phyloP scores from a whole-genome alignment of 2,329 filamentous ascomycete species.

The Hypocreales sp. region DNA sequence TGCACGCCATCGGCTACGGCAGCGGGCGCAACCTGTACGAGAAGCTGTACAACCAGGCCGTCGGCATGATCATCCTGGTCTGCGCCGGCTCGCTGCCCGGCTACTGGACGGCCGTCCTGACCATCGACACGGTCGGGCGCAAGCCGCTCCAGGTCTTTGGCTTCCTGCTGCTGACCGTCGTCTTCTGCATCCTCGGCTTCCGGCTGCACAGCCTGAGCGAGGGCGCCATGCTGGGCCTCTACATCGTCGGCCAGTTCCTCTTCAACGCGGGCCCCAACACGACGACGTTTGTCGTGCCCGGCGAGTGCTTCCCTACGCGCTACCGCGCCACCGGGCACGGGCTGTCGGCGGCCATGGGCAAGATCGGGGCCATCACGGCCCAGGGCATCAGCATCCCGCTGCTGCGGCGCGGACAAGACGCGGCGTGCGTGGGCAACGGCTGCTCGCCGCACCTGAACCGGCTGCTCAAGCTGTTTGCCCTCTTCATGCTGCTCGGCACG shows the following conservation, averaged over 20 bases:
- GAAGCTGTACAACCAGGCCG: constrained; percentile 54
- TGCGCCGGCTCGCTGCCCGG: constrained; percentile 67
- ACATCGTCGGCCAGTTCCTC: constrained; percentile 50
- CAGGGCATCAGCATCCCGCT: constrained; percentile 50
- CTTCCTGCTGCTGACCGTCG: constrained; percentile 42
- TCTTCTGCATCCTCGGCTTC: constrained; percentile 50
- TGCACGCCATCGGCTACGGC: constrained; percentile 57
- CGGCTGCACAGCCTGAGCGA: constrained; percentile 32
- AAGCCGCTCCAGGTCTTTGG: constrained; percentile 58
- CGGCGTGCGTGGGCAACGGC: constrained; percentile 28
- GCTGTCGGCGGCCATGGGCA: constrained; percentile 49
- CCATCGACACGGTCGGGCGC: constrained; percentile 60
- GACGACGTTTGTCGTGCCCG: constrained; percentile 49
- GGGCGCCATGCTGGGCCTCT: constrained; percentile 39
- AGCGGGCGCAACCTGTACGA: constrained; percentile 48
- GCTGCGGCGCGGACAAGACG: constrained; percentile 37
- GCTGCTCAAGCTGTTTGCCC: constrained; percentile 61
- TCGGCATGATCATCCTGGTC: constrained; percentile 63
- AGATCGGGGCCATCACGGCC: constrained; percentile 52
- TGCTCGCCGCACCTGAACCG: constrained; percentile 51
- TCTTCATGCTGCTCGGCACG: constrained; percentile 65
- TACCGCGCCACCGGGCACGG: constrained; percentile 50
- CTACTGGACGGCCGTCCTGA: constrained; percentile 63
- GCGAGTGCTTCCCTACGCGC: constrained; percentile 48
- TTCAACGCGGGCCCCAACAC: constrained; percentile 53